Evolutionary conservation across 73 alveolate species (phyloP).

Genomic region (Paramecium biaurelia): DNA sequence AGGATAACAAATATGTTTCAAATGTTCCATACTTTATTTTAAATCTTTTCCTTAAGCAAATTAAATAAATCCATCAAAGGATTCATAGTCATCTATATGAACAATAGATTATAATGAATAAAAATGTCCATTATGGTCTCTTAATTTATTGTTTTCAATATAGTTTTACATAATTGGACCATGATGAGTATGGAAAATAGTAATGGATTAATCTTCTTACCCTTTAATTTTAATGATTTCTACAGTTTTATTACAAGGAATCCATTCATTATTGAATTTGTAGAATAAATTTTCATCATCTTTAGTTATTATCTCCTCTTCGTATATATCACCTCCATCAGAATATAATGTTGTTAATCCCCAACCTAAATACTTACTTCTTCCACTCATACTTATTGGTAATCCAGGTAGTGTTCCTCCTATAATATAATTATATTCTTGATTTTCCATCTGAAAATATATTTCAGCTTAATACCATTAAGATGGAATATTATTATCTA

Average conservation of each 20-base stretch:
- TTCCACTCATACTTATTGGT: constrained; percentile 83
- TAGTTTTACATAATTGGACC: constrained; percentile 81
- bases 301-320: constrained; percentile 69
- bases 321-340: constrained; percentile 85
- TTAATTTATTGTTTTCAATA: background rate
- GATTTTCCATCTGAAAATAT: constrained; percentile 52
- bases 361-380: constrained; percentile 79
- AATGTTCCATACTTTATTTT: constrained; percentile 16
- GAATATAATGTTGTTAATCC: constrained; percentile 84
- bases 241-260: constrained; percentile 62
- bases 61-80: constrained; percentile 44
- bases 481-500: constrained; percentile 82
- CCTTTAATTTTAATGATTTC: constrained; percentile 84
- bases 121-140: background rate
- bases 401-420: constrained; percentile 91
- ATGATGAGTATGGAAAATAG: constrained; percentile 78
- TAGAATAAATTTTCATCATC: constrained; percentile 67
- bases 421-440: constrained; percentile 47
- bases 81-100: constrained; percentile 54
- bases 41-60: constrained; percentile 24
- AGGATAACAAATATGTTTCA: constrained; percentile 47
- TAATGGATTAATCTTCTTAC: constrained; percentile 53
- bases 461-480: constrained; percentile 82
- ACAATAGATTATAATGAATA: constrained; percentile 42
- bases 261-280: constrained; percentile 80